Conservation (phyloP, 1,139 yeast genomes). For the Saccharomyces uvarum region DNA sequence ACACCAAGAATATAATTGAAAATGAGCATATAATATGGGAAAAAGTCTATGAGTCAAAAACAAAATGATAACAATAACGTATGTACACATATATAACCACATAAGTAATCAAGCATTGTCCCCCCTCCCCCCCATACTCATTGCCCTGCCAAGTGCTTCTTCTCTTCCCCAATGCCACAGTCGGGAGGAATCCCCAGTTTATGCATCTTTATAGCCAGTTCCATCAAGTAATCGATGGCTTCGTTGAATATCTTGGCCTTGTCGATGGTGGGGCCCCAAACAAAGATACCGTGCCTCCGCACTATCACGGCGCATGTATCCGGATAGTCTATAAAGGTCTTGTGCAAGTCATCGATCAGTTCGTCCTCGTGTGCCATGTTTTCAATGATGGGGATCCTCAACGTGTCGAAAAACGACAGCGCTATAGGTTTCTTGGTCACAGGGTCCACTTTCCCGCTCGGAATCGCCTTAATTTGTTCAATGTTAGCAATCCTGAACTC, state of each 20-base stretch:
- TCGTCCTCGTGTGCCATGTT: slow-evolving; percentile 87
- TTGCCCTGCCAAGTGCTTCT: background rate
- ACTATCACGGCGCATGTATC: slow-evolving; percentile 75
- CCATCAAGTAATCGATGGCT: slow-evolving; percentile 83
- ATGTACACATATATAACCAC: slow-evolving; percentile 13
- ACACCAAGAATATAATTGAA: slow-evolving; percentile 33
- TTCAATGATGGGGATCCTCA: slow-evolving; percentile 82
- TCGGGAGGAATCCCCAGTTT: slow-evolving; percentile 48
- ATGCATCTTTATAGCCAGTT: slow-evolving; percentile 76
- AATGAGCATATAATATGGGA: slow-evolving; percentile 30
- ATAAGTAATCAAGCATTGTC: background rate
- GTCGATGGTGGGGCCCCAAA: slow-evolving; percentile 91
- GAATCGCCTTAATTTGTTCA: slow-evolving; percentile 91
- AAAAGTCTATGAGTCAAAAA: slow-evolving; percentile 15
- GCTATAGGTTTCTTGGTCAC: slow-evolving; percentile 30
- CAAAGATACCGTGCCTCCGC: slow-evolving; percentile 88
- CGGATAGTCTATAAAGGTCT: slow-evolving; percentile 63
- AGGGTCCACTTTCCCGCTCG: slow-evolving; percentile 50
- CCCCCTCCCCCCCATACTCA: background rate
- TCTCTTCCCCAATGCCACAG: slow-evolving; percentile 34
- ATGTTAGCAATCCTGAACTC: slow-evolving; percentile 72
- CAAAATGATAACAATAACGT: slow-evolving; percentile 13
- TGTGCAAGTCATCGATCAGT: slow-evolving; percentile 57
- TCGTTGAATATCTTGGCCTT: slow-evolving; percentile 90
- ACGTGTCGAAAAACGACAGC: slow-evolving; percentile 62